A percentile compares a stretch with the other conserved stretches of the same genome.
Conservation (phyloP, 257 asterid genomes). For the Solanum chilense region DNA sequence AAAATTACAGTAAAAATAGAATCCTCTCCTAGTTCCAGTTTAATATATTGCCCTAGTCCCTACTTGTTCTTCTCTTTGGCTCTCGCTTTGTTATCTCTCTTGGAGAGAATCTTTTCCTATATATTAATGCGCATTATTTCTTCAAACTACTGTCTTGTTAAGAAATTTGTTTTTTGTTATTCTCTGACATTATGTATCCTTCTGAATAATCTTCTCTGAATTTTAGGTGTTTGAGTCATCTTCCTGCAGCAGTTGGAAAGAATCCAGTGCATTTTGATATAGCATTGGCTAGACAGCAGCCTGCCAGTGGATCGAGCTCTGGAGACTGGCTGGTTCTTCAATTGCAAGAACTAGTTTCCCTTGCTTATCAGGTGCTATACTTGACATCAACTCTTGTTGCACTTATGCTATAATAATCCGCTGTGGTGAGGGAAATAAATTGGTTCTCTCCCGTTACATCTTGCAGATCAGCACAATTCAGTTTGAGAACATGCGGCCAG, state of each 20-base stretch:
- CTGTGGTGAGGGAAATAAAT: background rate
- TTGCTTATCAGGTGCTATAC: slow-evolving; percentile 89
- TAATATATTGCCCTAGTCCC: background rate
- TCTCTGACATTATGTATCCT: background rate
- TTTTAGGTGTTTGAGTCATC: slow-evolving; percentile 83
- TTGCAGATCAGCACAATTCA: slow-evolving; percentile 96
- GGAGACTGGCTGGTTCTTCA: slow-evolving; percentile 92
- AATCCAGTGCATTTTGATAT: slow-evolving; percentile 86
- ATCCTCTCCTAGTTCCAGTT: background rate
- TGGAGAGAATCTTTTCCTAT: background rate
- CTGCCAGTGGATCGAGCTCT: slow-evolving; percentile 30
- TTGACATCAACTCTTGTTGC: slow-evolving; percentile 5
- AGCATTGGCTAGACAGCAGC: slow-evolving; percentile 53
- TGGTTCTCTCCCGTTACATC: slow-evolving; percentile 6
- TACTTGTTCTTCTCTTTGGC: background rate
- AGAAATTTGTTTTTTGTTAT: background rate
- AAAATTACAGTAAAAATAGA: background rate
- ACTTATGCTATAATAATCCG: background rate
- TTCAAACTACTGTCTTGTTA: background rate
- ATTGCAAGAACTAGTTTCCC: slow-evolving; percentile 88
- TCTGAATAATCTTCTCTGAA: slow-evolving; percentile 10
- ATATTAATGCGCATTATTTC: background rate
- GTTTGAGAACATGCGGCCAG: slow-evolving; percentile 85
- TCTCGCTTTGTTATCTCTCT: background rate
- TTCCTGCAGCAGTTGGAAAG: slow-evolving; percentile 92